A percentile compares a stretch with the other conserved stretches of the same genome.
Conservation (phyloP, 257 asterid genomes). For the Leonotis leonurus region DNA sequence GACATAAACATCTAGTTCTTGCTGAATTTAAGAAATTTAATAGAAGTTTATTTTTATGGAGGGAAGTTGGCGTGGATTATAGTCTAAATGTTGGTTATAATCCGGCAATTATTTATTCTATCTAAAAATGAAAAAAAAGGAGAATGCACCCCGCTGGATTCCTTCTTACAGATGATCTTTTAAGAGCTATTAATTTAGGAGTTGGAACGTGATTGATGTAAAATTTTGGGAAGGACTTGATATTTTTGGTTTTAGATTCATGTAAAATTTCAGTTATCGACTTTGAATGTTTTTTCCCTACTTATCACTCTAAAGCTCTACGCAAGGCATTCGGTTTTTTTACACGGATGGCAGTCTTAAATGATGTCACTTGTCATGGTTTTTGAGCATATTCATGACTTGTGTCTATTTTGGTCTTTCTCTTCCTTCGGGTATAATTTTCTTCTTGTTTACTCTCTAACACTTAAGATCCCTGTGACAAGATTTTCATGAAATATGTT, state of each 20-base stretch:
- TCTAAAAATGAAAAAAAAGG: not conserved
- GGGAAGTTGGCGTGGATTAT: not conserved
- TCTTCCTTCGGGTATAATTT: not conserved
- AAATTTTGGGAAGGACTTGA: not conserved
- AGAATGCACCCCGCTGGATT: not conserved
- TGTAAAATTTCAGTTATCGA: not conserved
- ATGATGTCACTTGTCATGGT: not conserved
- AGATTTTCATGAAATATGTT: not conserved
- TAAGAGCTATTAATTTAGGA: not conserved
- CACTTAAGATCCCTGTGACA: not conserved
- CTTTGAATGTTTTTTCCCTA: not conserved
- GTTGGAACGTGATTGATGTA: no score
- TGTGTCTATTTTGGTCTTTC: not conserved
- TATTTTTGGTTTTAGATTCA: not conserved
- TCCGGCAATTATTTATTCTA: not conserved
- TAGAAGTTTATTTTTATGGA: not conserved
- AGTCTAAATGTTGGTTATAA: not conserved
- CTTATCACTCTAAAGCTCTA: not conserved
- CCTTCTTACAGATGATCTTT: not conserved
- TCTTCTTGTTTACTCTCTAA: not conserved
- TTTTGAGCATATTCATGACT: not conserved
- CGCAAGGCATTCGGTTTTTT: no score
- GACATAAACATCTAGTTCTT: not conserved
- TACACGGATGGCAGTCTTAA: not conserved
- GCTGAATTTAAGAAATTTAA: not conserved